Evolutionary conservation across 257 asterid species (phyloP).

Genomic region (Echium plantagineum): DNA sequence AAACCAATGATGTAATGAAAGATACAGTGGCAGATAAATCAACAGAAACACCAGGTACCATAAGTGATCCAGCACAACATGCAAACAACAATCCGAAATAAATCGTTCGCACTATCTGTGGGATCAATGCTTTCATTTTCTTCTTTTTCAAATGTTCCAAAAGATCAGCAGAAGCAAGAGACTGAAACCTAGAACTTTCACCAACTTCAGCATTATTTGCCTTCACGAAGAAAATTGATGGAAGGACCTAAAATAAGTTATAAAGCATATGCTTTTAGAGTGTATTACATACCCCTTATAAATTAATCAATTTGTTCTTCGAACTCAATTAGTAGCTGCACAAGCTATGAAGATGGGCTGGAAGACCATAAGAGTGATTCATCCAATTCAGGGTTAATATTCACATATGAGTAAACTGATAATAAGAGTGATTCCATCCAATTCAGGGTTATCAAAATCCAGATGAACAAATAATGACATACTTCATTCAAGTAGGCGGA

Average conservation of each 20-base stretch:
- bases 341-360: neutral
- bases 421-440: too few species aligned
- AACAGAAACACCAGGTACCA: conserved; percentile 51
- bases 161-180: conserved; percentile 57
- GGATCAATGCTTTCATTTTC: conserved; percentile 76
- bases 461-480: neutral
- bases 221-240: conserved; percentile 80
- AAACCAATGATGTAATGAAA: conserved; percentile 66
- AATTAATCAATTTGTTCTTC: neutral
- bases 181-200: conserved; percentile 65
- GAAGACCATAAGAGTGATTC: neutral
- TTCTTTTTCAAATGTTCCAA: conserved; percentile 53
- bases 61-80: conserved; percentile 44
- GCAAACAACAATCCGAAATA: conserved; percentile 50
- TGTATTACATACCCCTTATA: neutral
- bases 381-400: too few species aligned
- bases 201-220: conserved; percentile 68
- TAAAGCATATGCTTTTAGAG: conserved; percentile 10
- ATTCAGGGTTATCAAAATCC: neutral
- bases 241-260: conserved; percentile 49
- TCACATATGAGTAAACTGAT: too few species aligned
- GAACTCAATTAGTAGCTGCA: neutral
- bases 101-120: conserved; percentile 62
- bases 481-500: conserved; percentile 91
- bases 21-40: conserved; percentile 46